Conservation (phyloP, 331 rosid species). For the Phaseolus coccineus region DNA sequence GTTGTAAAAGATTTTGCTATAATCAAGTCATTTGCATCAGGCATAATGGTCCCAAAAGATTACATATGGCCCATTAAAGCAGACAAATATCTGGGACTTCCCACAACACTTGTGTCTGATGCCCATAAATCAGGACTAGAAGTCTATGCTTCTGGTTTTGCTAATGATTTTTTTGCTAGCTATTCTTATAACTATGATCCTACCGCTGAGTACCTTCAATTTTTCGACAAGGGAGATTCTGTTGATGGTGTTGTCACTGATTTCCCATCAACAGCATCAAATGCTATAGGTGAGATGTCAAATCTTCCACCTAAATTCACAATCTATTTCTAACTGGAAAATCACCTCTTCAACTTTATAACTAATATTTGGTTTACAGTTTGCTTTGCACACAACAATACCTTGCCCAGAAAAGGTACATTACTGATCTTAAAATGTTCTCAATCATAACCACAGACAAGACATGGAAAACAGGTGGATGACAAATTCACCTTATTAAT, state of each 20-base stretch:
- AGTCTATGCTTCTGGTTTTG: conserved; percentile 84
- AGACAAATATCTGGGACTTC: conserved; percentile 61
- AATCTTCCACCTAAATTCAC: conserved; percentile 14
- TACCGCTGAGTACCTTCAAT: conserved; percentile 73
- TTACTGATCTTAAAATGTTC: conserved; percentile 5
- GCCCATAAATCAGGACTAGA: conserved; percentile 89
- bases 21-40: conserved; percentile 73
- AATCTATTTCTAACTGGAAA: not conserved
- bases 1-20: conserved; percentile 61
- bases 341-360: conserved; percentile 36
- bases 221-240: conserved; percentile 58
- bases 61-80: conserved; percentile 65
- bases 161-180: conserved; percentile 63
- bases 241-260: conserved; percentile 93
- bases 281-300: conserved; percentile 73
- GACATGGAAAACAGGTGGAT: not conserved
- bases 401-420: conserved; percentile 58
- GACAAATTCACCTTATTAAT: not conserved
- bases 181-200: conserved; percentile 78
- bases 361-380: conserved; percentile 55
- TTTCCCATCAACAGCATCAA: conserved; percentile 74
- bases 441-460: not conserved
- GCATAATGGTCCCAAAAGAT: conserved; percentile 82
- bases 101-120: conserved; percentile 69
- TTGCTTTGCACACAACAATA: conserved; percentile 68